Evolutionary conservation across 106 monocot genomes (phyloP).

Genomic region (Acanthochlamys bracteata): DNA sequence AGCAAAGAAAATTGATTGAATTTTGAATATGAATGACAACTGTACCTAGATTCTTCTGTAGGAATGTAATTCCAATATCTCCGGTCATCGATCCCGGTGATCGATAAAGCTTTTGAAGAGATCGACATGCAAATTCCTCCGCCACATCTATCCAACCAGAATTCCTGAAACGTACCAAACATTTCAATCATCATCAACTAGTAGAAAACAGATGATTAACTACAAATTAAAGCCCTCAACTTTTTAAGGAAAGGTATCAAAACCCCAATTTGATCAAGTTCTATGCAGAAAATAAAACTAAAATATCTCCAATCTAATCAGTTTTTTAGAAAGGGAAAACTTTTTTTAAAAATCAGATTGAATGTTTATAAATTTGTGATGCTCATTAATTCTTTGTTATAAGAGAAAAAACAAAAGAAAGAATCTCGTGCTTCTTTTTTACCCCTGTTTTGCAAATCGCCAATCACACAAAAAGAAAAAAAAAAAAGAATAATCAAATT

Average conservation of each 20-base stretch:
- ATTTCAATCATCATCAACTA: not conserved
- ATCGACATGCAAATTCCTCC: conserved; percentile 65
- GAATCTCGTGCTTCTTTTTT: not conserved
- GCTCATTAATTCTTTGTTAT: not conserved
- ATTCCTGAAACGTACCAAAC: conserved; percentile 20
- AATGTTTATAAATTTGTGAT: too few relatives aligned
- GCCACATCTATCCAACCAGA: conserved; percentile 62
- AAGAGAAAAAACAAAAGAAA: not conserved
- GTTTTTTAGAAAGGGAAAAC: too few relatives aligned
- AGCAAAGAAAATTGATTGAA: too few relatives aligned
- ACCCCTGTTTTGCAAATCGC: not conserved
- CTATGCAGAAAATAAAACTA: not conserved
- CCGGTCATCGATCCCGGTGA: conserved; percentile 80
- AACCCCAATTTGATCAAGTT: not conserved
- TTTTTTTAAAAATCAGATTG: not conserved
- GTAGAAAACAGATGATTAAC: not conserved
- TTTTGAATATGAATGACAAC: not conserved
- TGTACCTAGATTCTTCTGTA: conserved; percentile 75
- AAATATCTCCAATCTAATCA: too few relatives aligned
- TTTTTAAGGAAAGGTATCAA: not conserved
- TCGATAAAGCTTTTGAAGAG: conserved; percentile 55
- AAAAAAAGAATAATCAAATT: not conserved
- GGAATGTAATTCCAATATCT: conserved; percentile 75
- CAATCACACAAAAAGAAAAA: not conserved
- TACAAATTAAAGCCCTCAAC: not conserved